Evolutionary conservation across 2,329 filamentous ascomycete species (phyloP).

Genomic region (Xylaria hypoxylon): DNA sequence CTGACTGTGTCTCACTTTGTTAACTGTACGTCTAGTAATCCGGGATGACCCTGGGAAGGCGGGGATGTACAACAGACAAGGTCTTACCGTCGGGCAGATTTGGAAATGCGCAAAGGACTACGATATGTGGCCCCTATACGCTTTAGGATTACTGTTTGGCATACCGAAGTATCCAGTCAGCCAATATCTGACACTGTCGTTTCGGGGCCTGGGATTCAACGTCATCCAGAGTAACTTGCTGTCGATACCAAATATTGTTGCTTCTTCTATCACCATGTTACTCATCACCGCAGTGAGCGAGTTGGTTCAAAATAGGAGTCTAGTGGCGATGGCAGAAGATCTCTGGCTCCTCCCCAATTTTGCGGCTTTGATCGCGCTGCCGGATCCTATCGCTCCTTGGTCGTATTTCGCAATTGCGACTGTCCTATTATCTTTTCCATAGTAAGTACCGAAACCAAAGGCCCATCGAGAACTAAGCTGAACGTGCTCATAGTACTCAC

Average conservation of each 20-base stretch:
- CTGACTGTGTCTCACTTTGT: neutral
- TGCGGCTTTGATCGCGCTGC: constrained; percentile 58
- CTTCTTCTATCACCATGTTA: constrained; percentile 62
- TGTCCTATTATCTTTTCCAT: constrained; percentile 63
- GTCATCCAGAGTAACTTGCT: constrained; percentile 66
- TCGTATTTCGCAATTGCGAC: constrained; percentile 62
- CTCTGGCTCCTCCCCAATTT: constrained; percentile 68
- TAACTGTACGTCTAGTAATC: constrained; percentile 54
- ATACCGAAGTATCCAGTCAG: constrained; percentile 60
- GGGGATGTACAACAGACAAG: constrained; percentile 64
- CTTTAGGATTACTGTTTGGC: constrained; percentile 53
- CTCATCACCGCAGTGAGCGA: constrained; percentile 65
- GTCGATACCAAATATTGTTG: constrained; percentile 60
- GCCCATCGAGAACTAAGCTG: constrained; percentile 2
- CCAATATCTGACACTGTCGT: constrained; percentile 46
- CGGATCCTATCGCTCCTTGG: constrained; percentile 57
- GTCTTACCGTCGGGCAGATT: constrained; percentile 57
- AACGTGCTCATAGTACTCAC: constrained; percentile 52
- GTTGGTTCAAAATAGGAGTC: constrained; percentile 60
- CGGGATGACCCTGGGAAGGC: constrained; percentile 65
- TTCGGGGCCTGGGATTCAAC: constrained; percentile 47
- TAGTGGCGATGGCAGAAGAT: constrained; percentile 61
- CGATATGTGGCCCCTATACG: constrained; percentile 61
- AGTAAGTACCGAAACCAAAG: constrained; percentile 49
- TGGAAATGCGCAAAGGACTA: constrained; percentile 63